Percentiles rank a stretch among this genome's conserved stretches.
phyloP scores from a whole-genome alignment of 2,329 filamentous ascomycete genomes.

The Knoxdaviesia capensis region DNA sequence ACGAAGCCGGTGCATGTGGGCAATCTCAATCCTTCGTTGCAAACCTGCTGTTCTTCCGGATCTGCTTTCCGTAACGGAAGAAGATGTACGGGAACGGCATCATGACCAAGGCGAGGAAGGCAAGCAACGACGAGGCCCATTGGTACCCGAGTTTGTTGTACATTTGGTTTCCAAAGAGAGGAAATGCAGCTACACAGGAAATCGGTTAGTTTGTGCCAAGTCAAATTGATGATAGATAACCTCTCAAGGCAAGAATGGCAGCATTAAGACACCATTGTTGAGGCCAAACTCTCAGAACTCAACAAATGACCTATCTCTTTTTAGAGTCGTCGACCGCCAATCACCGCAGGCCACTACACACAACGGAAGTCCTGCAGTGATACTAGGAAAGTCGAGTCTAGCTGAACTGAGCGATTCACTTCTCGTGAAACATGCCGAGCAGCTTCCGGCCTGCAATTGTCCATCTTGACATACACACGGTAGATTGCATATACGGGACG shows the following conservation, averaged over 20 bases:
- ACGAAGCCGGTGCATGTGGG: too few species aligned
- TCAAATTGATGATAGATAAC: too few species aligned
- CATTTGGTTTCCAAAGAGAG: slow-evolving; percentile 56
- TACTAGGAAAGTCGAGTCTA: too few species aligned
- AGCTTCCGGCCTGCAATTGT: background rate
- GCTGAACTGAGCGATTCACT: too few species aligned
- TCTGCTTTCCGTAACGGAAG: slow-evolving; percentile 36
- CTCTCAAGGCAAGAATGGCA: too few species aligned
- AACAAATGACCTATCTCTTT: too few species aligned
- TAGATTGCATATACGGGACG: slow-evolving; percentile 3
- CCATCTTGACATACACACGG: background rate
- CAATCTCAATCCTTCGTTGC: slow-evolving; percentile 12
- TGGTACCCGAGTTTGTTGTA: slow-evolving; percentile 48
- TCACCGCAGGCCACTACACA: too few species aligned
- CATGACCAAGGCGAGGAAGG: slow-evolving; percentile 40
- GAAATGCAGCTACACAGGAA: slow-evolving; percentile 40
- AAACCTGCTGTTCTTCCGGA: slow-evolving; percentile 34
- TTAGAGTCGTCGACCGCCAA: too few species aligned
- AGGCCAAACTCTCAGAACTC: too few species aligned
- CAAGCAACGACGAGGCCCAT: slow-evolving; percentile 45
- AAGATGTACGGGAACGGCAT: slow-evolving; percentile 45
- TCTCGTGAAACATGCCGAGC: too few species aligned
- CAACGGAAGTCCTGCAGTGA: too few species aligned
- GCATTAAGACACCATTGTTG: too few species aligned
- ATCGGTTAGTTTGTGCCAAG: slow-evolving; percentile 4